Evolutionary conservation across 257 asterid genomes (phyloP).

Genomic region (Solanum medicagineum): DNA sequence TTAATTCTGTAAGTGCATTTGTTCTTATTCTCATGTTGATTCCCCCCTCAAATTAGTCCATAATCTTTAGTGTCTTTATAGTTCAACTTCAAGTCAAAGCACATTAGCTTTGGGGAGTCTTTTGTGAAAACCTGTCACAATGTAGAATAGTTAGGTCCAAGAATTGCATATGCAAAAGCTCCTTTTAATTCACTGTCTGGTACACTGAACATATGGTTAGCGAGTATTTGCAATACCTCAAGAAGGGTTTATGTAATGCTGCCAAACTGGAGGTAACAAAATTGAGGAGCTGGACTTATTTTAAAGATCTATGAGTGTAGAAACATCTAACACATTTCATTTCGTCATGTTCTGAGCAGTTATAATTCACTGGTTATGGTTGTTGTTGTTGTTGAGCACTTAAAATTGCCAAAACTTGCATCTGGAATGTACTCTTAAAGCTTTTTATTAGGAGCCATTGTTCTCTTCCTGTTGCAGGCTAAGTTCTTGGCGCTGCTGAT

Average conservation of each 20-base stretch:
- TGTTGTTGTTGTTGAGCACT: background rate
- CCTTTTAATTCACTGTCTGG: background rate
- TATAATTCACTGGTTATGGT: background rate
- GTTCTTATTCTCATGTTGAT: background rate
- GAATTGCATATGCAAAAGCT: background rate
- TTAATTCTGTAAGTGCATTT: conserved; percentile 60
- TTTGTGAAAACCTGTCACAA: background rate
- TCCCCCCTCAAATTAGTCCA: background rate
- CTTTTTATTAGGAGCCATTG: background rate
- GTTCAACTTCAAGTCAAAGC: background rate
- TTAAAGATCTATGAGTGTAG: background rate
- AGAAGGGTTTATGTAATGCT: background rate
- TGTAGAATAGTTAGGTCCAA: background rate
- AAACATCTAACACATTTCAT: background rate
- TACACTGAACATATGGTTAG: background rate
- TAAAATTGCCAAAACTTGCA: background rate
- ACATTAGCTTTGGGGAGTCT: background rate
- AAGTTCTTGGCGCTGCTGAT: conserved; percentile 79
- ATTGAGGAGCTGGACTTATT: background rate
- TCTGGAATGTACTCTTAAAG: background rate
- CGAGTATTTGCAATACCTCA: background rate
- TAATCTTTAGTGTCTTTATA: background rate
- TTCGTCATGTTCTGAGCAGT: background rate
- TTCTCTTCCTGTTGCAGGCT: conserved; percentile 51
- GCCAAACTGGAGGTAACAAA: background rate